A percentile compares a stretch with the other conserved stretches of the same genome.
phyloP scores from a whole-genome alignment of 2,329 filamentous ascomycete species.

The Colletotrichum viniferum region DNA sequence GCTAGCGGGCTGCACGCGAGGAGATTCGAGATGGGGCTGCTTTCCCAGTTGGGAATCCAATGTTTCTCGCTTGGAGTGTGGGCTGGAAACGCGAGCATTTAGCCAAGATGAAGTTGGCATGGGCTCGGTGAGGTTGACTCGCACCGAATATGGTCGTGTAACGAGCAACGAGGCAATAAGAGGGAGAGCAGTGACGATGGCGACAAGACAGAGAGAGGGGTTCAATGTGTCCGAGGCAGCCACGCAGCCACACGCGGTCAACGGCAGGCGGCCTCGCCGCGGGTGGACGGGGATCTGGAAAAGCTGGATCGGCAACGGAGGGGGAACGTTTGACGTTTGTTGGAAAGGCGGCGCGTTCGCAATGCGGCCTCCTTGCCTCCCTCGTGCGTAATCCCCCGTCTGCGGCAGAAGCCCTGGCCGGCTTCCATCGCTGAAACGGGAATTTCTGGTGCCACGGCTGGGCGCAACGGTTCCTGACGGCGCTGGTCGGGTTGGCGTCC shows the following conservation, averaged over 20 bases:
- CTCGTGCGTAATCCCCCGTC: not conserved
- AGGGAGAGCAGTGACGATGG: not conserved
- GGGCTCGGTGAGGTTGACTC: not conserved
- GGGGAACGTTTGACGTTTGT: constrained; percentile 11
- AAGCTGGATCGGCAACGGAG: not conserved
- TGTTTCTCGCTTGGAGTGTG: constrained; percentile 18
- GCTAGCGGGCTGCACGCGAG: constrained; percentile 15
- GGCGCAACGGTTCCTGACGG: not conserved
- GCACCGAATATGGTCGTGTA: not conserved
- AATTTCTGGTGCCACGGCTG: not conserved
- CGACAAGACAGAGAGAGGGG: not conserved
- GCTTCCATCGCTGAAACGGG: not conserved
- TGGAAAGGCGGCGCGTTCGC: not conserved
- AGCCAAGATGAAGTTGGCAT: not conserved
- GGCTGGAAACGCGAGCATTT: not conserved
- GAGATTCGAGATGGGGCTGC: constrained; percentile 13
- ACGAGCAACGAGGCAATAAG: not conserved
- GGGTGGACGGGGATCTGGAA: not conserved
- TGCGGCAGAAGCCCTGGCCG: not conserved
- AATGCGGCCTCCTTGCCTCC: not conserved
- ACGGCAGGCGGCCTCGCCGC: not conserved
- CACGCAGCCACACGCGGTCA: not conserved
- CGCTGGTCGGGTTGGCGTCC: not conserved
- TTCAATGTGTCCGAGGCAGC: not conserved
- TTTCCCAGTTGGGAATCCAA: constrained; percentile 14